Base-by-base conservation (phyloP, 495 filamentous ascomycete species). In the Aspergillus diversus region DNA sequence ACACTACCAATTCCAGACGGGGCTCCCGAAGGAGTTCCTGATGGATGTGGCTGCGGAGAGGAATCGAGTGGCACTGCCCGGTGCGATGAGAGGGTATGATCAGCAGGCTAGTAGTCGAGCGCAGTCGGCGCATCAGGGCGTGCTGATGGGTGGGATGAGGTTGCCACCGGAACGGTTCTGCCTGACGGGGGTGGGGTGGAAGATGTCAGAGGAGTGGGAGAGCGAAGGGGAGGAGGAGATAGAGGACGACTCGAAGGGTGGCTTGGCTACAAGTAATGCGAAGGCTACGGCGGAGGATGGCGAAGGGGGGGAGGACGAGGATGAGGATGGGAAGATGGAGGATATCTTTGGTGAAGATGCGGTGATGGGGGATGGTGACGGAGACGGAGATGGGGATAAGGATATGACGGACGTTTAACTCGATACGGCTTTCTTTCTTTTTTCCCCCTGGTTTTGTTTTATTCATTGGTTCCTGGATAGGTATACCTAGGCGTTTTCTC, bases 151-250 rank as follows among this genome's bases (percentile, higher is more conserved):
- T 77, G 95, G 95, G 13, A 85, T 95, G 60, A 81, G 92, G 49
- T 75, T 99, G 66, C 95, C 95, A 42, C 89, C 89, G 59, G 95
- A 99, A 86, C 82, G 91, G 71, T 98, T 96, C 71, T 93, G 94
- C 65, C 80, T 97, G 57, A 96, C 89, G 33, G 95, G 95, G 0
- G 81, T 85, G 16, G 87, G 87, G 61, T 99, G 95, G 95, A 85
- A 87, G 42, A 71, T 97, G 76, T 87, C 85, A 72, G 91, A 93
- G 55, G 85, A 88, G 59, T 96, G 91, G 91, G 84, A 85, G 63
- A 84, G 83, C 52, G 81, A 84, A 42, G 86, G 84, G 1, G 86
- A 83, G 56, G 86, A 83, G 49, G 81, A 81, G 42, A 79, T 81
- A 56, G 81, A 73, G 31, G 55, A 61, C 37, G 71, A 71, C 34